Conservation (phyloP, 2,329 filamentous ascomycete genomes). For the Alternaria brassicae region DNA sequence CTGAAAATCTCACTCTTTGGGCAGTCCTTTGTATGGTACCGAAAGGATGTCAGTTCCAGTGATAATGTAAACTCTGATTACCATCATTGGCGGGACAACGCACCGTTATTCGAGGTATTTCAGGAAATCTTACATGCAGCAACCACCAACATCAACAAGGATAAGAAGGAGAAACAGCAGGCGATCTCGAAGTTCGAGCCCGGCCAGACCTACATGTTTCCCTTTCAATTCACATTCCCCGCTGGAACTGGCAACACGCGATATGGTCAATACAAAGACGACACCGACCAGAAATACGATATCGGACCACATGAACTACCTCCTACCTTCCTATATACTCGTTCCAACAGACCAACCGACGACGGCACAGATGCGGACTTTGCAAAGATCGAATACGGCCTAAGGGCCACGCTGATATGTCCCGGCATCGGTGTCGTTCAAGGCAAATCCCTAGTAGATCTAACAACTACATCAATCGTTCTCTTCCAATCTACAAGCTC, state of each 20-base stretch:
- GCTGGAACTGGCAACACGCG: conserved; percentile 24
- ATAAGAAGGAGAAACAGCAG: background rate
- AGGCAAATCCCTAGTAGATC: conserved; percentile 13
- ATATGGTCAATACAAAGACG: conserved; percentile 24
- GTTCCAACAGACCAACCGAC: background rate
- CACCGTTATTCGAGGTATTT: conserved; percentile 27
- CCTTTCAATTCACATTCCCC: conserved; percentile 32
- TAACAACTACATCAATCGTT: conserved; percentile 19
- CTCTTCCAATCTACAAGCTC: conserved; percentile 25
- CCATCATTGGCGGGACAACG: conserved; percentile 34
- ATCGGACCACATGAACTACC: conserved; percentile 31
- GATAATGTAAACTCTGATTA: conserved; percentile 18
- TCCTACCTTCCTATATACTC: conserved; percentile 26
- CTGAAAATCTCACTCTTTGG: conserved; percentile 35
- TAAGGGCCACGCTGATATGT: conserved; percentile 25
- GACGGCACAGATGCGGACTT: conserved; percentile 20
- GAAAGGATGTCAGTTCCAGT: background rate
- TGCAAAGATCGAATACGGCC: conserved; percentile 29
- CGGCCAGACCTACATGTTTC: conserved; percentile 25
- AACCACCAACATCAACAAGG: background rate
- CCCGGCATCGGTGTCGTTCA: conserved; percentile 18
- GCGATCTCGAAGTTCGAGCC: conserved; percentile 2
- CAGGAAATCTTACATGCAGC: conserved; percentile 19
- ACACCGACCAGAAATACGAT: conserved; percentile 21
- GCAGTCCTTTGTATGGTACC: background rate